Evolutionary conservation across 176 grass and related monocot genomes (phyloP).

Genomic region (Leersia perrieri): DNA sequence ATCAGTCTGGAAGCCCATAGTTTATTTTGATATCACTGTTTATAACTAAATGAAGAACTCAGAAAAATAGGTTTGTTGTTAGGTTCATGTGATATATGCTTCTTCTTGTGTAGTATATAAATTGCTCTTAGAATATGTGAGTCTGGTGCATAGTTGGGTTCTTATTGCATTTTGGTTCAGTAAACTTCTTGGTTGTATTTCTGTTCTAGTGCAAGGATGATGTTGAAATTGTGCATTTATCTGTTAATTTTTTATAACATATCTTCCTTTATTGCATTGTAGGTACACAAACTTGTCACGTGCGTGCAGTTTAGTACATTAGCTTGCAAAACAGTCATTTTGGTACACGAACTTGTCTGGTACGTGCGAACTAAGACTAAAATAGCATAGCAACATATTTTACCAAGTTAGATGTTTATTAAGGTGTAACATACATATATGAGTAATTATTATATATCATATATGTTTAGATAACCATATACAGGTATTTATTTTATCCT

Average conservation of each 20-base stretch:
- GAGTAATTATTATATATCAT: too few species aligned
- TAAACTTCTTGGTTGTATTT: not conserved
- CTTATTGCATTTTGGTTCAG: not conserved
- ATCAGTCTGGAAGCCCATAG: not conserved
- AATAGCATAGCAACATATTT: too few species aligned
- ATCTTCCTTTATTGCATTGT: not conserved
- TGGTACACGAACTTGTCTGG: too few species aligned
- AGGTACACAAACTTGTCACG: too few species aligned
- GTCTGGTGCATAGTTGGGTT: not conserved
- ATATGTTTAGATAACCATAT: too few species aligned
- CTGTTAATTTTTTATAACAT: not conserved
- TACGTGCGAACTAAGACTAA: too few species aligned
- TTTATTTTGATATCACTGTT: not conserved
- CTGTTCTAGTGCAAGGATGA: not conserved
- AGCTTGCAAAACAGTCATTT: too few species aligned
- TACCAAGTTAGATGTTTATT: too few species aligned
- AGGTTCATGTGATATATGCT: not conserved
- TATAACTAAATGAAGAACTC: not conserved
- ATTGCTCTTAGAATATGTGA: not conserved
- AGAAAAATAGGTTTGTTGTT: not conserved
- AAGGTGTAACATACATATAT: too few species aligned
- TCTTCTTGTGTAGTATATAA: conserved; percentile 32
- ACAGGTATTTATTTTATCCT: too few species aligned
- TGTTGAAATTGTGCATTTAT: not conserved
- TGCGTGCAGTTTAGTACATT: too few species aligned